Base-by-base conservation (phyloP, 257 asterid species). In the Scutellaria galericulata region DNA sequence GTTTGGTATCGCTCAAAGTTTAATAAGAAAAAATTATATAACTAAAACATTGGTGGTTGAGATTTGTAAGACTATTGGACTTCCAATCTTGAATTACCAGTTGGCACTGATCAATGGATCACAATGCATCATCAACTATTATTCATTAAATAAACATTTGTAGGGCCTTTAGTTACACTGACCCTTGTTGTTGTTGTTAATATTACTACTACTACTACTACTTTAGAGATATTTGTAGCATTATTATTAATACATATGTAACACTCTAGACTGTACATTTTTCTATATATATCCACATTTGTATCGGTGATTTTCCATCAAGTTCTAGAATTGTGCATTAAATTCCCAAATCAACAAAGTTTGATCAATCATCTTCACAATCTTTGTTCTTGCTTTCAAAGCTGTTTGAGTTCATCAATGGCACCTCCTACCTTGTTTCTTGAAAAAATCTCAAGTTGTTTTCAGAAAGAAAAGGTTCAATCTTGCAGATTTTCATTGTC, bases 391-490 rank as follows among this genome's bases (percentile, higher is more conserved):
- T 31, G 37, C 37, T 31, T 31, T 31, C 37, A 31, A 3, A 31
- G 37, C 37, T 31, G 37, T 31, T 31, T 31, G 37, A 31, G 20
- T 39, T 24, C 31, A 52, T 35, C 12, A 63, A 80, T 81, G 85
- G 79, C 77, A 8, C 79, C 85, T 44, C 85, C 77, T n/a, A 52
- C 52, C 55, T 37, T 77, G 39, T 24, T 80, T 68, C 71, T 55
- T 63, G 52, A 14, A 27, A 73, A 81, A 42, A 41, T 77, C 45
- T 56, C 68, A 6, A 80, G 40, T 22, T 66, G 56, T 76, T 71
- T 73, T 22, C 73, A 51, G 6, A 72, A 27, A 75, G 75, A 59
- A 46, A 62, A 48, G 6, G n/a, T 20, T 39, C 68, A 63, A 22
- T 4, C 59, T 56, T 77, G 75, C 9, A 73, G 85, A 60, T 81